Evolutionary conservation across 257 asterid genomes (phyloP).

Genomic region (Ilex aquifolium): DNA sequence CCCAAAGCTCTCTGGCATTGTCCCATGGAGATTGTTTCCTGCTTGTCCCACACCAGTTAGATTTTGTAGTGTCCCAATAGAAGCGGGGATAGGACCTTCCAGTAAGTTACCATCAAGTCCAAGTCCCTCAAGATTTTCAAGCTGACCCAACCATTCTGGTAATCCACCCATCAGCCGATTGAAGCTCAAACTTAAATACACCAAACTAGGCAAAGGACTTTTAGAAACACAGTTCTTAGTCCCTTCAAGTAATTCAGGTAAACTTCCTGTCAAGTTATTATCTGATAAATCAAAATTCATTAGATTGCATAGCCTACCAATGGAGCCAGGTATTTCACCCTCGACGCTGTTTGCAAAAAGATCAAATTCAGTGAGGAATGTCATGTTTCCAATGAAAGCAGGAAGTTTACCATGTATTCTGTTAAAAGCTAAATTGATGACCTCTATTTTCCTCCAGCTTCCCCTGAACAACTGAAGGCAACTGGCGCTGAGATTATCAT

Average conservation of each 20-base stretch:
- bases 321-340: conserved; percentile 37
- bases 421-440: conserved; percentile 23
- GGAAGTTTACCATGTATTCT: conserved; percentile 40
- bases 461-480: conserved; percentile 20
- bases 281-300: conserved; percentile 25
- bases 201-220: conserved; percentile 26
- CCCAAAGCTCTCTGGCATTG: conserved; percentile 36
- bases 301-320: conserved; percentile 39
- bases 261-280: conserved; percentile 29
- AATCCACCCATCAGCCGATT: conserved; percentile 28
- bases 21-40: conserved; percentile 34
- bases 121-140: conserved; percentile 28
- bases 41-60: conserved; percentile 22
- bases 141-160: conserved; percentile 42
- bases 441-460: conserved; percentile 36
- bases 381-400: conserved; percentile 30
- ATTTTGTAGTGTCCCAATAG: conserved; percentile 31
- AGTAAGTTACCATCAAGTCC: conserved; percentile 25
- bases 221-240: conserved; percentile 17
- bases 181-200: conserved; percentile 17
- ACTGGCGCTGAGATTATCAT: conserved; percentile 29
- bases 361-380: conserved; percentile 21
- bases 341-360: conserved; percentile 25
- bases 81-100: conserved; percentile 42
- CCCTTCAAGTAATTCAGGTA: conserved; percentile 35